Evolutionary conservation across 208 protist species (phyloP).

Genomic region (Tritrichomonas musculus): DNA sequence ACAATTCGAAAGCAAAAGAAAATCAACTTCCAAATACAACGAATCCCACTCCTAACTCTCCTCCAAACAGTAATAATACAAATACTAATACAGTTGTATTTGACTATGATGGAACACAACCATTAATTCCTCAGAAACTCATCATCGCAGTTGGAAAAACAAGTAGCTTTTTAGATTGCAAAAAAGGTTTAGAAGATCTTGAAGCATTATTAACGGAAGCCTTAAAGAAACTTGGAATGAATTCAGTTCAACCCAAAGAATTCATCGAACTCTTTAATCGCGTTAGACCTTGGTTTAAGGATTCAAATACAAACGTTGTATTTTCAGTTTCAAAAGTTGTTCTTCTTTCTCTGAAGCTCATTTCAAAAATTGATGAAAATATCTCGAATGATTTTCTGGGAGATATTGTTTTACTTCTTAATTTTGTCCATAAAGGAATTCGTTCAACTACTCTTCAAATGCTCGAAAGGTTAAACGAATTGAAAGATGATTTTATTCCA

Average conservation of each 20-base stretch:
- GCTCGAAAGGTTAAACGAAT: not conserved
- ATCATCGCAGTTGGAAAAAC: not conserved
- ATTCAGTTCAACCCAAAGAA: not conserved
- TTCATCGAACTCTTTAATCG: not conserved
- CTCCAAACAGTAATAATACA: too few relatives aligned
- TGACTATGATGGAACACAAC: not conserved
- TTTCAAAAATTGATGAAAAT: not conserved
- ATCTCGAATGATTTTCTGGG: not conserved
- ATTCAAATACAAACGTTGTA: not conserved
- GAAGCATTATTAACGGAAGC: not conserved
- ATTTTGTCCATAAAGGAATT: not conserved
- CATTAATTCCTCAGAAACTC: not conserved
- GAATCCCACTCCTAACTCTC: too few relatives aligned
- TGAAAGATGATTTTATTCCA: not conserved
- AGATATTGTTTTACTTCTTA: not conserved
- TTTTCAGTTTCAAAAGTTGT: not conserved
- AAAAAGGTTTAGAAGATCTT: not conserved
- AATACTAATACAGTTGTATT: too few relatives aligned
- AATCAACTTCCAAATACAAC: too few relatives aligned
- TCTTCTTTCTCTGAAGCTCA: not conserved
- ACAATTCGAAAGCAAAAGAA: too few relatives aligned
- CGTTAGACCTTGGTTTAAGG: conserved; percentile 4
- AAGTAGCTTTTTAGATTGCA: not conserved
- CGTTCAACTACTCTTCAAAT: not conserved
- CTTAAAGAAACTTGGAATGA: not conserved